phyloP scores from a whole-genome alignment of 306 rosid genomes.

The Gleditsia sinensis region DNA sequence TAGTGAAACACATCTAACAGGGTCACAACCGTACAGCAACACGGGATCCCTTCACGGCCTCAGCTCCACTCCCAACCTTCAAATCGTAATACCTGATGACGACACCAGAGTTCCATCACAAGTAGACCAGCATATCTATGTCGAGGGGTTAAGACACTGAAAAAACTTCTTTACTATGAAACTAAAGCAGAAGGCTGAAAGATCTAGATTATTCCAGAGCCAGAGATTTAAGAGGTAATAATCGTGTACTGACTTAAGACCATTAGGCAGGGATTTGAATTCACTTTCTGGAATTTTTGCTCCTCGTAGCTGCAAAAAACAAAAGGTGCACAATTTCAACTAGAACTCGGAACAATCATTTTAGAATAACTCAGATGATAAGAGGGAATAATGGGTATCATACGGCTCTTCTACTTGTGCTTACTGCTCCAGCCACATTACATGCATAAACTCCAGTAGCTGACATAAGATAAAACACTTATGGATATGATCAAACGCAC shows the following conservation, averaged over 20 bases:
- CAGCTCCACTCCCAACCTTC: slow-evolving; percentile 84
- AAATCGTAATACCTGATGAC: slow-evolving; percentile 88
- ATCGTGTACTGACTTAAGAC: slow-evolving; percentile 75
- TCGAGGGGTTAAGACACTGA: not conserved
- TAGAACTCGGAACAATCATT: slow-evolving; percentile 4
- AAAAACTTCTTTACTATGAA: too few species aligned
- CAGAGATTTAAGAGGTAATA: too few species aligned
- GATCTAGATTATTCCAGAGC: slow-evolving; percentile 9
- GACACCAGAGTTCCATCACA: slow-evolving; percentile 34
- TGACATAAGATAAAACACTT: slow-evolving; percentile 23
- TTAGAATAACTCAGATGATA: not conserved
- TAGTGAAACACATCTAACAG: slow-evolving; percentile 52
- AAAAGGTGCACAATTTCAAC: slow-evolving; percentile 11
- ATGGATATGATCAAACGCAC: not conserved
- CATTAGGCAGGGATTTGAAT: slow-evolving; percentile 80
- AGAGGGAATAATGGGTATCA: slow-evolving; percentile 21
- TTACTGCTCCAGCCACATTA: slow-evolving; percentile 56
- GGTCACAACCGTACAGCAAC: slow-evolving; percentile 95
- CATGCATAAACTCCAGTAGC: slow-evolving; percentile 48
- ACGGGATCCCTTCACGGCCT: slow-evolving; percentile 93
- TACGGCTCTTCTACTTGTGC: slow-evolving; percentile 64
- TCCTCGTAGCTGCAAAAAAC: slow-evolving; percentile 42
- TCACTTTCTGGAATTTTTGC: slow-evolving; percentile 87
- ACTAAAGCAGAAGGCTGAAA: slow-evolving; percentile 11
- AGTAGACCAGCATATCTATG: slow-evolving; percentile 19